A percentile compares a stretch with the other conserved stretches of the same genome.
phyloP scores from a whole-genome alignment of 176 grass and related monocot species.

The Triticum timopheevii region DNA sequence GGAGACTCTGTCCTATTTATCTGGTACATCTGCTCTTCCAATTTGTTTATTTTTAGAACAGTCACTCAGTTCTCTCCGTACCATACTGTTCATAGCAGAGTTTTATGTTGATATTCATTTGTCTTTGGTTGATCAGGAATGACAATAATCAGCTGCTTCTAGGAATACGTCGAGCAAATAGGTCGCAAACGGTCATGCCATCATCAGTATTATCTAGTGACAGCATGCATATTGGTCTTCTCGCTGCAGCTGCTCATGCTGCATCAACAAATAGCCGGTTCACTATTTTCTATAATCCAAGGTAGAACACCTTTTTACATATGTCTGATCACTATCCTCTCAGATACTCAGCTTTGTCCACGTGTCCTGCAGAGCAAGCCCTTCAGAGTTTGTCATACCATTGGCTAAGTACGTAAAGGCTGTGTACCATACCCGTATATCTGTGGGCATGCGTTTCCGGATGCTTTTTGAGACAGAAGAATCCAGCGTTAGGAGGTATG shows the following conservation, averaged over 20 bases:
- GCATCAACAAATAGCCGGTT: constrained; percentile 96
- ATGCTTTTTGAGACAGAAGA: constrained; percentile 99
- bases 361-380: constrained; percentile 75
- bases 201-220: constrained; percentile 97
- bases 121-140: constrained; percentile 64
- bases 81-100: background rate
- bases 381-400: constrained; percentile 94
- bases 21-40: constrained; percentile 51
- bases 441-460: constrained; percentile 93
- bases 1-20: constrained; percentile 98
- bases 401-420: constrained; percentile 84
- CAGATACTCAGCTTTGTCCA: constrained; percentile 19
- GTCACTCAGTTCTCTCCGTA: background rate
- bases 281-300: constrained; percentile 98
- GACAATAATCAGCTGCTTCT: constrained; percentile 92
- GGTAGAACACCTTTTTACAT: constrained; percentile 45
- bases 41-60: background rate
- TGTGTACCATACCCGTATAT: constrained; percentile 93
- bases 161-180: constrained; percentile 86
- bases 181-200: constrained; percentile 88
- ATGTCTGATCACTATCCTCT: constrained; percentile 13
- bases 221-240: constrained; percentile 98
- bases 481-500: constrained; percentile 93
- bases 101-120: constrained; percentile 15
- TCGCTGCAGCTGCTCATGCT: constrained; percentile 96